phyloP scores from a whole-genome alignment of 2,329 filamentous ascomycete species.

The Xylariales sp. region DNA sequence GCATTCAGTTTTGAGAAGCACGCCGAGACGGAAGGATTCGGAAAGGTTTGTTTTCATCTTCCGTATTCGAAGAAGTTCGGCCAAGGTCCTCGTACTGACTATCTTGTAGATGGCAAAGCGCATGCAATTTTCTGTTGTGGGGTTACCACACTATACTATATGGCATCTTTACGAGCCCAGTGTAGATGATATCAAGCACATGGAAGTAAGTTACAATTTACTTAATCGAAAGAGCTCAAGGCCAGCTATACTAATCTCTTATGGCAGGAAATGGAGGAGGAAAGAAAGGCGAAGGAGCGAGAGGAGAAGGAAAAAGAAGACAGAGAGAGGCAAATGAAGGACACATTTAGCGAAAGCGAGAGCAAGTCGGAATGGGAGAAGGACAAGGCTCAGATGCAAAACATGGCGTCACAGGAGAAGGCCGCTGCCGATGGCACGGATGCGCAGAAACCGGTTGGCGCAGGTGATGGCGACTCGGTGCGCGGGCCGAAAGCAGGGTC shows the following conservation, averaged over 20 bases:
- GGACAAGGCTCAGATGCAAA: constrained; percentile 76
- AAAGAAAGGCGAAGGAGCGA: constrained; percentile 72
- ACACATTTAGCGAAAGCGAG: constrained; percentile 74
- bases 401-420: constrained; percentile 59
- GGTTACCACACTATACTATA: constrained; percentile 94
- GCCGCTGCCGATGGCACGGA: too few relatives aligned
- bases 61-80: not conserved
- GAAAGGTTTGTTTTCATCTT: constrained; percentile 64
- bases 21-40: constrained; percentile 96
- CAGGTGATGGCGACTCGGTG: constrained; percentile 5
- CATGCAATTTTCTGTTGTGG: constrained; percentile 94
- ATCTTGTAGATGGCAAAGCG: constrained; percentile 80
- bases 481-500: constrained; percentile 11
- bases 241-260: too few relatives aligned
- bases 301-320: constrained; percentile 74
- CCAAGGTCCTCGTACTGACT: constrained; percentile 11
- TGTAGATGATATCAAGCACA: constrained; percentile 92
- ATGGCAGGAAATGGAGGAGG: constrained; percentile 81
- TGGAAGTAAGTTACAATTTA: constrained; percentile 75
- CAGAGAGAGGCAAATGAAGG: constrained; percentile 71
- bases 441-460: constrained; percentile 15
- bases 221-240: too few relatives aligned
- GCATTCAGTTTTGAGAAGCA: constrained; percentile 99
- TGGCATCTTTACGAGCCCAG: constrained; percentile 99
- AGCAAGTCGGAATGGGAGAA: constrained; percentile 80